Evolutionary conservation across 2,329 filamentous ascomycete species (phyloP), one percentile per base, ranked within the genome.

Genomic region (Thermoascus crustaceus): DNA sequence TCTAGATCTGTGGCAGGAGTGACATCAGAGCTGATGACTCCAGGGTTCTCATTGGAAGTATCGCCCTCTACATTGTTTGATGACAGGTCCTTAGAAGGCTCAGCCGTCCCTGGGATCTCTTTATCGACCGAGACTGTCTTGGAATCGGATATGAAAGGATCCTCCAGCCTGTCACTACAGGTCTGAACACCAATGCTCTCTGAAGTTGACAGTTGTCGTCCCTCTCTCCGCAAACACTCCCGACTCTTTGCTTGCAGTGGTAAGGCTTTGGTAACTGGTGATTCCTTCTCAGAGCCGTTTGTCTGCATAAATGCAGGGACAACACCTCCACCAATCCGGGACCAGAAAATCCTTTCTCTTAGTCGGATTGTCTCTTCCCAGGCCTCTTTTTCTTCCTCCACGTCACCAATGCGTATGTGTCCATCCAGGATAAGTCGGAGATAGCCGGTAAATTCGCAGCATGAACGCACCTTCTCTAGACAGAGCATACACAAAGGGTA

Each of bases 291-390:
- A 21, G 37, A 16, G 18, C 43, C 40, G n/a, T 41, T 49, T 18
- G 41, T 30, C 8, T 44, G 48, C 17, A 66, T 45, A 33, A 68
- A 67, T 8, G 74, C 68, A 1, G 89, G 91, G 8, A 96, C 66
- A 2, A 98, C 86, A 9, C 91, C 91, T 18, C 88, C 91, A 17
- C 89, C 89, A 34, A 98, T 78, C 37, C 91, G 76, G 33, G 85
- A 78, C 91, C 91, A 98, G 57, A 98, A 98, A 83, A 98, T 94
- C 48, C 89, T 80, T 58, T 98, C 91, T 33, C 91, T 74, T 31
- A 96, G 63, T 19, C 82, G 77, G 7, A 95, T 83, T 38, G 86
- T 86, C 66, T 98, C 91, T 55, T 96, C 89, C 91, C 91, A 98
- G 0, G 87, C 86, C 18, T 78, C 76, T 53, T 83, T 85, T 61